phyloP scores from a whole-genome alignment of 768 basidiomycete genomes.

The Boletus insuetus region DNA sequence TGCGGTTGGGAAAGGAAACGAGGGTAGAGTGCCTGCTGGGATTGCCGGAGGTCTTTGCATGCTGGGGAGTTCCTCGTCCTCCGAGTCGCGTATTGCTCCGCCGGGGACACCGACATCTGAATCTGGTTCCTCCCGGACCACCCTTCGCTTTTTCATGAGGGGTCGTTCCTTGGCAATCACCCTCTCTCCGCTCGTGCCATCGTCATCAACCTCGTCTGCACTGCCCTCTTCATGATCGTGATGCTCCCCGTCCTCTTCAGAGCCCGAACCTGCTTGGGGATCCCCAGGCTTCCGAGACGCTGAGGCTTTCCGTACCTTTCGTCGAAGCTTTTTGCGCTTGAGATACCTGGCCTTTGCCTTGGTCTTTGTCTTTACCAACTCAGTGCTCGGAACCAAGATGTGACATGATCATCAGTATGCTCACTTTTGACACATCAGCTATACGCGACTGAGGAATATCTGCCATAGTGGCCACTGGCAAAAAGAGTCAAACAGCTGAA shows the following conservation, averaged over 20 bases:
- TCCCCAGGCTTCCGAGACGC: conserved; percentile 26
- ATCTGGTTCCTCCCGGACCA: conserved; percentile 26
- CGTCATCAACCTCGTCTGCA: conserved; percentile 17
- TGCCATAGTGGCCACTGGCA: neutral
- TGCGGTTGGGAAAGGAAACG: conserved; percentile 64
- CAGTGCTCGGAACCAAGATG: neutral
- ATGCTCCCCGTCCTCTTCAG: conserved; percentile 25
- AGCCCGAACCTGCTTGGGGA: conserved; percentile 11
- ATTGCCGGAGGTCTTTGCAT: conserved; percentile 6
- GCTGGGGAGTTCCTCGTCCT: neutral
- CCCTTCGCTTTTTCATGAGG: conserved; percentile 46
- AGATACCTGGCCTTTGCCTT: conserved; percentile 73
- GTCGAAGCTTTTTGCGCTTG: conserved; percentile 65
- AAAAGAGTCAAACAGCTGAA: too few relatives aligned
- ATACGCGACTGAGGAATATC: conserved; percentile 7
- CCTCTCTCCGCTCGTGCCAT: conserved; percentile 9
- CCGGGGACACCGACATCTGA: conserved; percentile 5
- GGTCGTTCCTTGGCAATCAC: conserved; percentile 2
- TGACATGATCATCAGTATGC: neutral
- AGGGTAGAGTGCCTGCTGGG: conserved; percentile 47
- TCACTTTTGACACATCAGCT: conserved; percentile 19
- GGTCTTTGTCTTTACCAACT: conserved; percentile 50
- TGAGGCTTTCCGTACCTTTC: conserved; percentile 46
- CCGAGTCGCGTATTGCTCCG: neutral
- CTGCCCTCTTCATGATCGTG: conserved; percentile 14